Evolutionary conservation across 2,329 filamentous ascomycete species (phyloP).

Genomic region (Sporothrix mexicana): DNA sequence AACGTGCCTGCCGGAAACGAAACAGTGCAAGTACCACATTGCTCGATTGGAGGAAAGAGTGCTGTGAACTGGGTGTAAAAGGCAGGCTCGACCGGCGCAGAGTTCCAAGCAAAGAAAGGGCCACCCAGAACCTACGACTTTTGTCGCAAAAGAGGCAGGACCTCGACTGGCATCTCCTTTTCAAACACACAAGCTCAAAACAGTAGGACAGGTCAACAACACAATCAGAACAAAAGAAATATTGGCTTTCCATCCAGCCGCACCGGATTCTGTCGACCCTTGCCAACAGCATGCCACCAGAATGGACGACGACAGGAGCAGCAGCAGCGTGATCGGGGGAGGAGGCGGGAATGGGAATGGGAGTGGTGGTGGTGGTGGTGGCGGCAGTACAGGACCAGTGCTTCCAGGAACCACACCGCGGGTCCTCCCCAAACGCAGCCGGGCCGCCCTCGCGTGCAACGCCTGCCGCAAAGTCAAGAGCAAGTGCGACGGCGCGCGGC

Average conservation of each 20-base stretch:
- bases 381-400: neutral
- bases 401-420: slow-evolving; percentile 1
- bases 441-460: slow-evolving; percentile 35
- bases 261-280: neutral
- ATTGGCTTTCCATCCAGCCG: neutral
- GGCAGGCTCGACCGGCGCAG: neutral
- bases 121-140: neutral
- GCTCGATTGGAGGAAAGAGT: neutral
- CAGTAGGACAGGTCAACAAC: too few species aligned
- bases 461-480: slow-evolving; percentile 34
- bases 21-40: neutral
- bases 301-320: slow-evolving; percentile 19
- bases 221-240: too few species aligned
- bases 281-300: neutral
- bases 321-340: slow-evolving; percentile 11
- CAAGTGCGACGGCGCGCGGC: slow-evolving; percentile 37
- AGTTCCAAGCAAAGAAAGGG: neutral
- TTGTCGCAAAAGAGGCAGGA: neutral
- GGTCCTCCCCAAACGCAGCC: slow-evolving; percentile 32
- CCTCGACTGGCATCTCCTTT: neutral
- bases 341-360: too few species aligned
- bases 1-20: neutral
- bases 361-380: neutral
- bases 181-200: neutral
- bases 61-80: neutral